Base-by-base conservation (phyloP, 805 yeast genomes). In the Scheffersomyces lignosus region DNA sequence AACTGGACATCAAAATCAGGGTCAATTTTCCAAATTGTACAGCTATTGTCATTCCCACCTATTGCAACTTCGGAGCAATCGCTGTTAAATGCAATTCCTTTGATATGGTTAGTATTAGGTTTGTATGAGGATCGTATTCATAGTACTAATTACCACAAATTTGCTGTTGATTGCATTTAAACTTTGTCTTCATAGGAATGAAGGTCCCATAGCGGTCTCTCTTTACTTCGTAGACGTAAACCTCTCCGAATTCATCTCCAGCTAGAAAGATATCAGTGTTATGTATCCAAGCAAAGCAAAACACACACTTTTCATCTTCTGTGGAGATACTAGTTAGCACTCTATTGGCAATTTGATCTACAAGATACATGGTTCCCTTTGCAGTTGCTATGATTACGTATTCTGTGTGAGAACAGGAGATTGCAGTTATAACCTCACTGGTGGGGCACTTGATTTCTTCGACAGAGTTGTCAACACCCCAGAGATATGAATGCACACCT, bases 21-120 rank as follows among this genome's bases (percentile, higher is more conserved):
- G 3, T 43, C 29, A 15, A 85, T 71, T 46, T 84, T 79, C 96
- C 96, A 89, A 2, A 90, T 65, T 0, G 86, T 72, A 40, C 91
- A 86, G 13, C 78, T 66, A 51, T 89, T 87, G 53, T 89, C 95
- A 55, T 89, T 89, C 2, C 88, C 86, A 0, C 96, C 96, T 6
- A 86, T 74, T 0, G 96, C 89, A 24, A 87, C 51, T 37, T 82
- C 81, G 1, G 68, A 63, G 16, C 64, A 62, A 35, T 75, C 76
- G 4, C 64, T 59, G 43, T 77, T 80, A 12, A 87, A 56, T 4
- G 86, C 80, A 13, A 87, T 72, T 1, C 83, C 83, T 75, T 33
- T 5, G 12, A 20, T 14, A 28, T 12, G 3, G 56, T 53, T 53
- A 54, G 61, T 53, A 36, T 29, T 22, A 13, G 18, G 5, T 13